Evolutionary conservation across 768 basidiomycete genomes (phyloP).

Genomic region (Chlorophyllum brunneum): DNA sequence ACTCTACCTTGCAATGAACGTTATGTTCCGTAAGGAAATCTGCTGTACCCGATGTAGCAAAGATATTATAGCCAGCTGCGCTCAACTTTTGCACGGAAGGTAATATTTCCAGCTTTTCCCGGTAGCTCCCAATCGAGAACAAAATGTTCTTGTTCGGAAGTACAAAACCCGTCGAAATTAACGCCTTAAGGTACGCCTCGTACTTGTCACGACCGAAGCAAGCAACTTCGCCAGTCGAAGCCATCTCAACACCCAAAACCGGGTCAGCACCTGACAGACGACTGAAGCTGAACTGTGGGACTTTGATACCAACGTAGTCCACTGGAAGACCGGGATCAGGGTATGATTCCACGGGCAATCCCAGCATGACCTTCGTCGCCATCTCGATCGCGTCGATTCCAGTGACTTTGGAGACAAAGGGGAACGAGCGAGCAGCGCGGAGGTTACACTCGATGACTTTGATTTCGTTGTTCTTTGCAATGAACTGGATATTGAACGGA

Average conservation of each 20-base stretch:
- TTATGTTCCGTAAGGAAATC: conserved; percentile 98
- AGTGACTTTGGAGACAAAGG: conserved; percentile 98
- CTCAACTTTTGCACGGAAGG: conserved; percentile 95
- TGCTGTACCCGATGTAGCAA: conserved; percentile 94
- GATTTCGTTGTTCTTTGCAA: conserved; percentile 99
- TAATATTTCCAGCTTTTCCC: conserved; percentile 95
- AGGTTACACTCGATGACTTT: conserved; percentile 99
- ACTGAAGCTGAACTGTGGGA: conserved; percentile 99
- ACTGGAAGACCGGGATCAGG: conserved; percentile 82
- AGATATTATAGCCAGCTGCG: conserved; percentile 90
- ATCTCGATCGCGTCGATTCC: conserved; percentile 98
- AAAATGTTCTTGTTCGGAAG: conserved; percentile 97
- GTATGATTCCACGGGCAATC: conserved; percentile 83
- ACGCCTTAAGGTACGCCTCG: conserved; percentile 96
- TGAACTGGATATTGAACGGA: conserved; percentile 99
- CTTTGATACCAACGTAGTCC: conserved; percentile 98
- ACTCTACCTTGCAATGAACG: conserved; percentile 83
- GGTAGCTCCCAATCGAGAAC: conserved; percentile 94
- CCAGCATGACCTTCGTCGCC: conserved; percentile 98
- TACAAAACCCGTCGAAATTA: conserved; percentile 94
- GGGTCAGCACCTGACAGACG: conserved; percentile 96
- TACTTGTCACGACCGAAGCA: conserved; percentile 98
- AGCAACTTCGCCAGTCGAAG: conserved; percentile 98
- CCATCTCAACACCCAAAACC: conserved; percentile 98
- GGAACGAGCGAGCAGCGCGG: conserved; percentile 95